Conservation (phyloP, 192 early-diverging fungal genomes). For the Geosiphon pyriformis region DNA sequence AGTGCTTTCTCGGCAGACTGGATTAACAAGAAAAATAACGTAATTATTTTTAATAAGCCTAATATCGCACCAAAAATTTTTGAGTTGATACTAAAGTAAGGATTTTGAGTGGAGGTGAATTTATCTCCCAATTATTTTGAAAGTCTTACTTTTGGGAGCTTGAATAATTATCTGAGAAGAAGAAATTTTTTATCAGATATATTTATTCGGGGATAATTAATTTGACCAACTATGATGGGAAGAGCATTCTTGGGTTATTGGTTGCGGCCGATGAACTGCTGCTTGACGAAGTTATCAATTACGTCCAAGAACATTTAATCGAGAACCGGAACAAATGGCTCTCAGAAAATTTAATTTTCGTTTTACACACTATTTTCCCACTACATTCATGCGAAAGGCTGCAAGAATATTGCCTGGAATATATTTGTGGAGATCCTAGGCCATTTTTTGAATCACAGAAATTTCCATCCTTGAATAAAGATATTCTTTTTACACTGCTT, state of each 20-base stretch:
- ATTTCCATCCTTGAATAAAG: constrained; percentile 3
- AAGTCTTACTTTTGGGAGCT: too few relatives aligned
- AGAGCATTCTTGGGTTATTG: background rate
- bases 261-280: constrained; percentile 15
- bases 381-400: background rate
- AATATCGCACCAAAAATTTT: constrained; percentile 17
- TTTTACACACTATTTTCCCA: constrained; percentile 1
- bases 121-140: too few relatives aligned
- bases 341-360: constrained; percentile 1
- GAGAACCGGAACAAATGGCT: background rate
- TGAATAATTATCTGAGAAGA: background rate
- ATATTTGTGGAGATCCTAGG: constrained; percentile 6
- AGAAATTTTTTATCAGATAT: constrained; percentile 2
- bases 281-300: background rate
- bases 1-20: background rate
- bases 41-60: background rate
- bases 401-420: constrained; percentile 7
- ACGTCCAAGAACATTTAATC: constrained; percentile 14
- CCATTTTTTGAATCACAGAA: constrained; percentile 2
- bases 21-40: background rate
- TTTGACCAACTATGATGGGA: constrained; percentile 3
- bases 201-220: constrained; percentile 12
- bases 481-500: background rate
- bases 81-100: constrained; percentile 12
- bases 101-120: background rate